These are phyloP conservation scores for Mycena galopus DNA, from an alignment of 768 basidiomycete species.

Conservation along the genomic window DNA sequence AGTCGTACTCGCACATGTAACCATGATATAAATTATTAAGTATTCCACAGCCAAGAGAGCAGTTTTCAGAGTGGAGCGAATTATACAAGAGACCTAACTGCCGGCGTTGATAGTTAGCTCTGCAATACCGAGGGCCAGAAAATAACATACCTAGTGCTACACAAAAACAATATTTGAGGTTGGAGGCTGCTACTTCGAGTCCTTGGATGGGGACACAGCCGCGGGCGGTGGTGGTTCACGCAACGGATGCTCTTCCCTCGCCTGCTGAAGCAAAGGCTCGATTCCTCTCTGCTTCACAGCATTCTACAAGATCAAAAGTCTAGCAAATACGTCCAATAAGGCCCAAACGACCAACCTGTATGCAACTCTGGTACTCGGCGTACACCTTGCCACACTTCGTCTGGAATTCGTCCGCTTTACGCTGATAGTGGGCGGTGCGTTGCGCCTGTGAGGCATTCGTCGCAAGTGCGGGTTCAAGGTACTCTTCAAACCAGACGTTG, in stretches of 20 bases:
- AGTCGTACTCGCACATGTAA: not conserved
- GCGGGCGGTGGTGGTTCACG: conserved; percentile 70
- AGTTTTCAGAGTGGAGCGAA: not conserved
- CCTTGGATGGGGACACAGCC: conserved; percentile 37
- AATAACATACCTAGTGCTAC: conserved; percentile 22
- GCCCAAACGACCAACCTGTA: conserved; percentile 71
- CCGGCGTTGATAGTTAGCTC: too few species aligned
- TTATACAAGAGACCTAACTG: conserved; percentile 12
- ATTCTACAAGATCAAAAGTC: conserved; percentile 59
- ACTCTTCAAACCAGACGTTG: conserved; percentile 98
- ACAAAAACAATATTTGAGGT: not conserved
- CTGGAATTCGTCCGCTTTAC: conserved; percentile 92
- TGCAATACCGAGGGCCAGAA: too few species aligned
- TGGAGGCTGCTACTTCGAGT: conserved; percentile 20
- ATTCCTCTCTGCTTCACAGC: conserved; percentile 86
- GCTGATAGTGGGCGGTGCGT: conserved; percentile 72
- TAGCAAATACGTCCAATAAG: not conserved
- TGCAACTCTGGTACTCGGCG: conserved; percentile 83
- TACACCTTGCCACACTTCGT: conserved; percentile 87
- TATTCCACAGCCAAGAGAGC: not conserved
- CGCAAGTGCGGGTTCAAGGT: conserved; percentile 84
- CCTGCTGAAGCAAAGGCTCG: conserved; percentile 81
- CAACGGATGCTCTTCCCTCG: conserved; percentile 83
- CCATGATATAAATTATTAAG: too few species aligned
- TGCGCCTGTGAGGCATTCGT: conserved; percentile 54